These are phyloP conservation scores for Termitomyces sp. DNA, from an alignment of 768 basidiomycete genomes.

Conservation along the genomic window DNA sequence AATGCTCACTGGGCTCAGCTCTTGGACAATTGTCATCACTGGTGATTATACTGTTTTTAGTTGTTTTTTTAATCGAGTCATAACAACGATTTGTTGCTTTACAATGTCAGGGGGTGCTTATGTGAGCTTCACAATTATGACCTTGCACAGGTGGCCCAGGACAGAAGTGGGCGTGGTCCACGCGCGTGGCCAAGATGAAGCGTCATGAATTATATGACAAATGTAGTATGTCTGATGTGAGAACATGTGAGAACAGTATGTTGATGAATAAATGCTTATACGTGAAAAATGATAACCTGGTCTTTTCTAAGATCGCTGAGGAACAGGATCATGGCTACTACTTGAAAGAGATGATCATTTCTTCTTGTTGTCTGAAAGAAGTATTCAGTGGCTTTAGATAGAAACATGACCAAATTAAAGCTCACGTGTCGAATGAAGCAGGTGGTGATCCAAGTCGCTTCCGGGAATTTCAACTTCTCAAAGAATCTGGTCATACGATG, in stretches of 20 bases:
- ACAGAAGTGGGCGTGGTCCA: neutral
- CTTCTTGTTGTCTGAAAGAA: too few relatives aligned
- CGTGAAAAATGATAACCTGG: neutral
- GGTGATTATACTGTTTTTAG: too few relatives aligned
- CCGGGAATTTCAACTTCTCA: neutral
- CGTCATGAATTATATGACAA: neutral
- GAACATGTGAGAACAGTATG: too few relatives aligned
- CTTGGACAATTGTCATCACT: neutral
- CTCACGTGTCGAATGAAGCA: neutral
- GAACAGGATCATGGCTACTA: too few relatives aligned
- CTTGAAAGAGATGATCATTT: too few relatives aligned
- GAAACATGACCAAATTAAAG: neutral
- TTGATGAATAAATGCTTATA: neutral
- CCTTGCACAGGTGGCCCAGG: neutral
- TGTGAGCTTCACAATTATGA: too few relatives aligned
- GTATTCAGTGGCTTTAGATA: neutral
- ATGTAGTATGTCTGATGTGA: too few relatives aligned
- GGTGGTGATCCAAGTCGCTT: neutral
- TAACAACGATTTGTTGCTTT: neutral
- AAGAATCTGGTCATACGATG: constrained; percentile 23
- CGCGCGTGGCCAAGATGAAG: neutral
- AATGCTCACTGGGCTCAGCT: too few relatives aligned
- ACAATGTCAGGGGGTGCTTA: too few relatives aligned
- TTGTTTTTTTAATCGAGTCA: neutral
- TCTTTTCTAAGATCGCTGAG: neutral